Evolutionary conservation across 345 rosid genomes (phyloP).

Genomic region (Salix suchowensis): DNA sequence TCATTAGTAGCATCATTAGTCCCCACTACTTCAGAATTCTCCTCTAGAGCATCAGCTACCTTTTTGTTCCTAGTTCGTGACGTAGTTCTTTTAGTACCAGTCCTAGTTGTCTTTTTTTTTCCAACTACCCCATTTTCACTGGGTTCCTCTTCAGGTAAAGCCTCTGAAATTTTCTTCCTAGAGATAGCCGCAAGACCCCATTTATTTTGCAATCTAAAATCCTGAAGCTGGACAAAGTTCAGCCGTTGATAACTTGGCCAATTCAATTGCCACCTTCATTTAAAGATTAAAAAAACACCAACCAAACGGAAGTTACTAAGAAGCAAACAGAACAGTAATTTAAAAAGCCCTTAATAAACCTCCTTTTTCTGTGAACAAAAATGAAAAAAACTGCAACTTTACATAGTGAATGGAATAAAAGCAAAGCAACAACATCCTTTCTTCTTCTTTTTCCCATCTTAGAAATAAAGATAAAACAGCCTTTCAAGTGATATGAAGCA

Average conservation of each 20-base stretch:
- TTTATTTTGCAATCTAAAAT: slow-evolving; percentile 42
- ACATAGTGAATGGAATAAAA: no score
- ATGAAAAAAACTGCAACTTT: not conserved
- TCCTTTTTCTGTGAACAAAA: not conserved
- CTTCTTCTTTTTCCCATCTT: not conserved
- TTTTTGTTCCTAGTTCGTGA: slow-evolving; percentile 56
- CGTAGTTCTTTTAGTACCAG: slow-evolving; percentile 31
- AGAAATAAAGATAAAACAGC: not conserved
- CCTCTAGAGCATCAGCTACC: slow-evolving; percentile 25
- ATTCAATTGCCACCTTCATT: slow-evolving; percentile 48
- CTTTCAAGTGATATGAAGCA: not conserved
- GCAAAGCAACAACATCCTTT: no score
- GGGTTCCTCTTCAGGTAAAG: slow-evolving; percentile 34
- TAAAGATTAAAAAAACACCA: not conserved
- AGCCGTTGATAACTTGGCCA: slow-evolving; percentile 29
- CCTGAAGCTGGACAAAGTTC: slow-evolving; percentile 37
- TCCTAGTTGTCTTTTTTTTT: slow-evolving; percentile 41
- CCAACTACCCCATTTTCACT: slow-evolving; percentile 43
- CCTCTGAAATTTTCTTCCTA: slow-evolving; percentile 46
- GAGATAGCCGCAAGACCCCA: slow-evolving; percentile 42
- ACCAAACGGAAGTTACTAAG: not conserved
- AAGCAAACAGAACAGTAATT: not conserved
- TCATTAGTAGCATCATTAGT: slow-evolving; percentile 25
- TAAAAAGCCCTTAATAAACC: not conserved
- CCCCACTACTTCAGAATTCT: slow-evolving; percentile 30